A percentile compares a stretch with the other conserved stretches of the same genome.
Evolutionary conservation across 495 filamentous ascomycete species (phyloP).

Genomic region (Apiosordaria backusii): DNA sequence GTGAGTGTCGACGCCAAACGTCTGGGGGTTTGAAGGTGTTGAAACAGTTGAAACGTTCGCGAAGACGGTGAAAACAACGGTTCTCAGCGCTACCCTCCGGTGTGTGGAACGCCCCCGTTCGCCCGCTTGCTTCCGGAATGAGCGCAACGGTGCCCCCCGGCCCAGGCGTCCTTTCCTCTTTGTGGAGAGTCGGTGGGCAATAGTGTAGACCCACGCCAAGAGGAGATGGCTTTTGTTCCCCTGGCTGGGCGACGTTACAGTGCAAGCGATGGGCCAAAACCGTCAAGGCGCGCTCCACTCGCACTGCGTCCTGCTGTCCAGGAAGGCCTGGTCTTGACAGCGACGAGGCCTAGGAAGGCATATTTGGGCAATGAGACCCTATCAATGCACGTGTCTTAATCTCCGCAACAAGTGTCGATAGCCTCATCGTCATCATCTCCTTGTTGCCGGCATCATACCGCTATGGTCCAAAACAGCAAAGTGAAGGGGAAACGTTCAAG

Average conservation of each 20-base stretch:
- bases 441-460: constrained; percentile 5
- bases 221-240: constrained; percentile 1
- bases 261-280: constrained; percentile 11
- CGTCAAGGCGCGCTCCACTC: constrained; percentile 11
- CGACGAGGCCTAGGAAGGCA: constrained; percentile 4
- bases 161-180: constrained; percentile 7
- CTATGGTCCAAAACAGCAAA: constrained; percentile 4
- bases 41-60: constrained; percentile 15
- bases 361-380: constrained; percentile 7
- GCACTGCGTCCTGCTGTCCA: constrained; percentile 9
- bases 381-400: constrained; percentile 13
- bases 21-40: neutral
- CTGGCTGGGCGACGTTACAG: constrained; percentile 18
- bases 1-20: neutral
- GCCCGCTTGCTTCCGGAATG: constrained; percentile 14
- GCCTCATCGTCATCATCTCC: constrained; percentile 18
- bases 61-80: constrained; percentile 12
- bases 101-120: neutral
- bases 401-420: constrained; percentile 6
- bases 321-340: constrained; percentile 10
- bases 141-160: neutral
- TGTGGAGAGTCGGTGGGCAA: constrained; percentile 8
- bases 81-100: neutral
- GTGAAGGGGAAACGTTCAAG: neutral
- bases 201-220: constrained; percentile 10